These are phyloP conservation scores for Trametes sp. DNA, from an alignment of 1,284 basidiomycete genomes.

Conservation along the genomic window DNA sequence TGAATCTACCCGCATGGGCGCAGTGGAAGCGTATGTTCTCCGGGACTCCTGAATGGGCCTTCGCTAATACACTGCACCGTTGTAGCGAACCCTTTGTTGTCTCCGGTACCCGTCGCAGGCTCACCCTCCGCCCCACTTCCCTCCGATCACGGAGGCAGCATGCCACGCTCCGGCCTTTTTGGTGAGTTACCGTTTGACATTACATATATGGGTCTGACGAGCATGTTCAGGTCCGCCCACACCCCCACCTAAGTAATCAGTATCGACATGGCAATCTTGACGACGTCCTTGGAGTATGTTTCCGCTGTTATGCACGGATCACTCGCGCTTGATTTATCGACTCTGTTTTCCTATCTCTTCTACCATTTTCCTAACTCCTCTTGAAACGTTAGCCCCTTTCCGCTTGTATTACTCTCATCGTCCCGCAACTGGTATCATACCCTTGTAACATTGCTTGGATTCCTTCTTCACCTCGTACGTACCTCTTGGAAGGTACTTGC, in stretches of 20 bases:
- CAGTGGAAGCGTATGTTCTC: conserved; percentile 72
- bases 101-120: conserved; percentile 52
- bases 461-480: conserved; percentile 3
- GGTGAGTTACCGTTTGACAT: conserved; percentile 52
- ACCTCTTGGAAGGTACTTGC: too few species aligned
- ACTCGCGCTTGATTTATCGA: conserved; percentile 17
- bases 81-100: conserved; percentile 62
- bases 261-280: conserved; percentile 33
- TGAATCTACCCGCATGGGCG: conserved; percentile 72
- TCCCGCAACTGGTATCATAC: conserved; percentile 5
- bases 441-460: conserved; percentile 14
- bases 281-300: conserved; percentile 5
- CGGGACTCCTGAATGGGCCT: neutral
- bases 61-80: conserved; percentile 7
- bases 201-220: neutral
- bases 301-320: conserved; percentile 6
- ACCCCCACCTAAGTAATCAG: conserved; percentile 66
- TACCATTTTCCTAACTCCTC: neutral
- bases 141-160: conserved; percentile 49
- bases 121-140: conserved; percentile 46
- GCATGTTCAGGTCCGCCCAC: conserved; percentile 57
- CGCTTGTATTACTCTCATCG: conserved; percentile 1
- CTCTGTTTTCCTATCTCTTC: neutral
- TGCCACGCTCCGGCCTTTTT: conserved; percentile 63
- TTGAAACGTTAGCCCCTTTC: neutral